Conservation (phyloP, 78 protist genomes). For the Dictyostelium citrinum region DNA sequence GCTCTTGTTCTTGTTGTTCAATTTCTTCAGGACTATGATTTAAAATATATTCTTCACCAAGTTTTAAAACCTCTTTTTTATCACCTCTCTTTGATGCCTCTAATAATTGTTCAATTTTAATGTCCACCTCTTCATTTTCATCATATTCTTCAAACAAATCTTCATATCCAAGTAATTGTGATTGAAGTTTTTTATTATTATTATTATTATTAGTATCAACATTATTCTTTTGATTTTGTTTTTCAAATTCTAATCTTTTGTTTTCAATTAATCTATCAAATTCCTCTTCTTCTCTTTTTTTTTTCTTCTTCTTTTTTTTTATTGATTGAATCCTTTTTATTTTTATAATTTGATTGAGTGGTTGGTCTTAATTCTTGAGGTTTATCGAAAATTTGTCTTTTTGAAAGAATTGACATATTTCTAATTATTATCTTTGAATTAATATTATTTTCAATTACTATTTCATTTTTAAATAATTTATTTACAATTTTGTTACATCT, state of each 20-base stretch:
- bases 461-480: background rate
- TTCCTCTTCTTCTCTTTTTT: background rate
- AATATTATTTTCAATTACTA: background rate
- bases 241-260: background rate
- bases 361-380: conserved; percentile 24
- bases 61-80: background rate
- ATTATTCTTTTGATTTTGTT: background rate
- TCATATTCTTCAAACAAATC: background rate
- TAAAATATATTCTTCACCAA: background rate
- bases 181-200: background rate
- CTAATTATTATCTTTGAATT: background rate
- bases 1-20: too few species aligned
- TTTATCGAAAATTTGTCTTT: background rate
- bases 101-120: background rate
- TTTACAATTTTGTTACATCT: background rate
- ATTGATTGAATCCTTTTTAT: background rate
- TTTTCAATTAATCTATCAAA: background rate
- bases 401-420: conserved; percentile 52
- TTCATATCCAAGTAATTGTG: background rate
- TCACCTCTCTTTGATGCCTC: background rate
- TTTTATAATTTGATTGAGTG: background rate
- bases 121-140: background rate
- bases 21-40: background rate
- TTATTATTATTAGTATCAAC: too few species aligned
- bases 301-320: background rate